These are phyloP conservation scores for Plasmopara muralis DNA, from an alignment of 352 stramenopile species.

Conservation along the genomic window DNA sequence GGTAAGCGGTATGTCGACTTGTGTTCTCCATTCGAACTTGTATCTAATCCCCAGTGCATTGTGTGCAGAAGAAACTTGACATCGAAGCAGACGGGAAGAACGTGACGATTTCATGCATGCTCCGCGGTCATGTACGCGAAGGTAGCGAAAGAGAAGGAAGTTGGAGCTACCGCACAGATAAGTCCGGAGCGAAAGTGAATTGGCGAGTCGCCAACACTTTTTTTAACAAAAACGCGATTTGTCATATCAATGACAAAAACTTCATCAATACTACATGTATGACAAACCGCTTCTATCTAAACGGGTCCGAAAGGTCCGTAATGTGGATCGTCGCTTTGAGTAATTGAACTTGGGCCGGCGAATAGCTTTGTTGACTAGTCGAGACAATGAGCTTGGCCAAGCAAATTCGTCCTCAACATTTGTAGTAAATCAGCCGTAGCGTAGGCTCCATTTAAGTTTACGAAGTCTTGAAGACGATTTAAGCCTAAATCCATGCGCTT, in stretches of 20 bases:
- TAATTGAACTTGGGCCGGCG: conserved; percentile 3
- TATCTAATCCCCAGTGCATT: conserved; percentile 2
- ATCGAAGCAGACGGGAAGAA: neutral
- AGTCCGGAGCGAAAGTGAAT: neutral
- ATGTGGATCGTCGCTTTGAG: neutral
- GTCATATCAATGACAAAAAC: neutral
- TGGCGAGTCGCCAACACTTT: neutral
- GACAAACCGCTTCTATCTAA: conserved; percentile 1
- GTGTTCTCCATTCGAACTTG: conserved; percentile 1
- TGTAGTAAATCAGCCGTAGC: conserved; percentile 1
- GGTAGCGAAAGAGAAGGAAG: neutral
- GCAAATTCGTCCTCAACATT: neutral
- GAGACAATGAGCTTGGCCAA: neutral
- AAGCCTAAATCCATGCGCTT: conserved; percentile 1
- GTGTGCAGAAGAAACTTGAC: conserved; percentile 1
- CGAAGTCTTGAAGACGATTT: conserved; percentile 5
- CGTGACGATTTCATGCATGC: neutral
- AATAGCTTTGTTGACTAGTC: neutral
- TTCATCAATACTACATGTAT: conserved; percentile 1
- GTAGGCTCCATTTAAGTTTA: neutral
- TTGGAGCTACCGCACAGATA: neutral
- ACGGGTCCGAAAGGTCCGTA: neutral
- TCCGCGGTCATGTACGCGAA: neutral
- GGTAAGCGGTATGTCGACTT: neutral
- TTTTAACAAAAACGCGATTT: conserved; percentile 3